Base-by-base conservation (phyloP, 768 basidiomycete species). In the Lentinula raphanica region DNA sequence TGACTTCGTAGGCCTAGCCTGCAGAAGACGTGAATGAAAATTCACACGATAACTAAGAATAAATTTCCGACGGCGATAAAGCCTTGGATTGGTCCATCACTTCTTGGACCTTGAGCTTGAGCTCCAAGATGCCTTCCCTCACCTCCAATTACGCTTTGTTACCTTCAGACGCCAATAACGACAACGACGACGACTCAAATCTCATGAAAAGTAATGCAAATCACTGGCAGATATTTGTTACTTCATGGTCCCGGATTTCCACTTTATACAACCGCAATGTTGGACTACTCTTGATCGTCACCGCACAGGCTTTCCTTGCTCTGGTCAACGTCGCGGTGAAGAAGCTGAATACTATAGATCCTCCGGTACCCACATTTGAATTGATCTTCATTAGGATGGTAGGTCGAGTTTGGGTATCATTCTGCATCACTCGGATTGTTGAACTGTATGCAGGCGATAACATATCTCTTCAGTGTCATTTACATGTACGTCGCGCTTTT, bases 291-390 rank as follows among this genome's bases (percentile, higher is more conserved):
- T 74, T 88, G 17, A 78, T 90, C 17, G 77, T 77, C 5, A 70
- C 71, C 2, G 68, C 85, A 9, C 84, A 88, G 65, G 71, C 83
- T 13, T 85, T 85, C 69, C 79, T 86, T 38, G 76, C 84, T 6
- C 66, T 79, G 28, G 85, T 87, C 77, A 84, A 83, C 51, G 72
- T 85, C 3, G 71, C 79, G 5, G 87, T 90, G 44, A 89, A 90
- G 70, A 75, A 74, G 59, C 69, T 90, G 59, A 80, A 84, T 58
- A 71, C 68, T 19, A 70, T 86, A 4, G 81, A 85, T 60, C 73
- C 79, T 11, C 86, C 85, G 1, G 79, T 86, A 12, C 78, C 82
- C 3, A 75, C 81, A 3, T 68, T 85, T 12, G 76, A 87, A 77
- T 64, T 87, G 27, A 79, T 88, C 21, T 67, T 73, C 31, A 76